Evolutionary conservation across 371 early-diverging fungal species (phyloP), one percentile per base, ranked within the genome.

Genomic region (Mucor ambiguus): DNA sequence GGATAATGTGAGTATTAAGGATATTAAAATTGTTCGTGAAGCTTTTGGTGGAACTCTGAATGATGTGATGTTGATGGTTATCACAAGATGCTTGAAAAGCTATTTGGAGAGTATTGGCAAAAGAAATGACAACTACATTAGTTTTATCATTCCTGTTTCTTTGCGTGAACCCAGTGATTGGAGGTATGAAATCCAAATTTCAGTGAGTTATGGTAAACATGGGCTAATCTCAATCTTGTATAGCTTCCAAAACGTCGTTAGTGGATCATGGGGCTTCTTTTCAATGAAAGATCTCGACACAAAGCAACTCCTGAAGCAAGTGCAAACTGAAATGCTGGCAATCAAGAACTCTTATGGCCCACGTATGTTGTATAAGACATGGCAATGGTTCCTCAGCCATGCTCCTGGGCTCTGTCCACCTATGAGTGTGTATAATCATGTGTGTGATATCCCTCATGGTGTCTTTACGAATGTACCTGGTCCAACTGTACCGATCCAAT

Each of bases 401-500:
- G 33, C 61, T 7, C 77, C 75, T 18, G 70, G 64, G 8, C 32
- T 68, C 16, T 30, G 66, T n/a, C 62, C 58, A 11, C 62, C 67
- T 20, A 29, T 46, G 44, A 26, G 46, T 10, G 37, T 69, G 0
- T 69, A 66, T 24, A 41, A 69, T 6, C 43, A 68, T 2, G 20
- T 60, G 9, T 60, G 65, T 7, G 68, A 69, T 61, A 64, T 74
- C 14, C 66, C 68, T 12, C 80, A 77, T 58, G 80, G 69, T 4
- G 73, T 80, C 0, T 69, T 80, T 60, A 78, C 78, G n/a, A 78
- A 80, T 41, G 58, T 79, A 0, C 70, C 73, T 32, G 81, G 77
- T 8, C 75, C 79, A 16, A 64, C 67, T 0, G 48, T 64, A 7
- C 70, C 75, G 3, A 67, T 79, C 26, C 24, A 60, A 18, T 81